Conservation (phyloP, 768 basidiomycete species). For the Suillus alpinus region DNA sequence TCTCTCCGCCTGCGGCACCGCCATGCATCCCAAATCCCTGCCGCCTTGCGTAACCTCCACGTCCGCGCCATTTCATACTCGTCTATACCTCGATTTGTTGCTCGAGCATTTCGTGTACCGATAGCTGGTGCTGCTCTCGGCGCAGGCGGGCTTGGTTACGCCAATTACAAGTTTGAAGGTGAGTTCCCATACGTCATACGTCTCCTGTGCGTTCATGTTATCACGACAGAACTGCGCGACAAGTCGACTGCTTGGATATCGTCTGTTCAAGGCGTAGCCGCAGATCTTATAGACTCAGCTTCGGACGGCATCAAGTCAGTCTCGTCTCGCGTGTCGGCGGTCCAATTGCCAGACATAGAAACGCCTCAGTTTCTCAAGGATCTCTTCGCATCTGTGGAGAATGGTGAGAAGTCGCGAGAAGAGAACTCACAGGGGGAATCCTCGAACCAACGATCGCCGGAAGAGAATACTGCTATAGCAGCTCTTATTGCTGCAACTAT, state of each 20-base stretch:
- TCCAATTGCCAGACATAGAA: slow-evolving; percentile 57
- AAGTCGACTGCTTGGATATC: slow-evolving; percentile 65
- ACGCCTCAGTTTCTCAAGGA: slow-evolving; percentile 70
- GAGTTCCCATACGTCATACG: slow-evolving; percentile 17
- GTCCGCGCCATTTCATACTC: slow-evolving; percentile 79
- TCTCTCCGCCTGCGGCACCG: slow-evolving; percentile 43
- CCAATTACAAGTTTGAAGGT: slow-evolving; percentile 98
- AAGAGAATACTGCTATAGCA: slow-evolving; percentile 64
- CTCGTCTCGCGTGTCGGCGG: slow-evolving; percentile 54
- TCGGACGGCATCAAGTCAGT: slow-evolving; percentile 64
- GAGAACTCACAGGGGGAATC: slow-evolving; percentile 33
- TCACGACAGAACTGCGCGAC: slow-evolving; percentile 62
- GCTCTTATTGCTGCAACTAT: slow-evolving; percentile 75
- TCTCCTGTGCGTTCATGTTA: slow-evolving; percentile 1
- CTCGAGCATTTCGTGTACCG: slow-evolving; percentile 84
- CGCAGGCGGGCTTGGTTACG: slow-evolving; percentile 89
- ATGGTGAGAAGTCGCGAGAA: slow-evolving; percentile 31
- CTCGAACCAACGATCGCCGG: slow-evolving; percentile 40
- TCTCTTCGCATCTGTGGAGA: slow-evolving; percentile 39
- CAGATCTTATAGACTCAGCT: slow-evolving; percentile 71
- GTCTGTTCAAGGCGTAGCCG: slow-evolving; percentile 64
- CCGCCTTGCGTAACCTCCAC: slow-evolving; percentile 62
- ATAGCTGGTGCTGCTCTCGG: slow-evolving; percentile 87
- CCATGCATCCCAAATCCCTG: slow-evolving; percentile 40
- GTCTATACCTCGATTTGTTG: slow-evolving; percentile 85